Base-by-base conservation (phyloP, 805 yeast species). In the Teunomyces cretensis region DNA sequence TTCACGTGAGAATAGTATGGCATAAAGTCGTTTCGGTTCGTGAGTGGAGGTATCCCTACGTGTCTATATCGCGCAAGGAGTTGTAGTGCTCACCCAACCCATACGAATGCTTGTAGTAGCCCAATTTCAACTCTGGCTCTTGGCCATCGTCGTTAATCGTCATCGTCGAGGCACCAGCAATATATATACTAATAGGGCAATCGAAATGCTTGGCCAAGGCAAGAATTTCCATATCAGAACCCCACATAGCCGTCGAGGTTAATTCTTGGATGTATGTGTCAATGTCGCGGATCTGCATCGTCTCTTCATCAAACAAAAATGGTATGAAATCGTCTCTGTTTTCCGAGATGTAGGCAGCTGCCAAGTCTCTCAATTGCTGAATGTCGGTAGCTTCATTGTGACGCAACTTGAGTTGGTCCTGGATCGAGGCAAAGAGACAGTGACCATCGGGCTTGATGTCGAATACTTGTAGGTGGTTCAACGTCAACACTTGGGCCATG, bases 31-130 rank as follows among this genome's bases (percentile, higher is more conserved):
- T 26, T 26, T 7, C 12, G 4, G 9, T 9, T 26, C 28, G 12
- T 26, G 9, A 26, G 28, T 11, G 28, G 28, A 7, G 9, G 9
- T 8, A 19, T 16, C 33, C 31, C 14, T 14, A 8, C 14, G 12
- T 11, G 16, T 22, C 30, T 28, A 44, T 30, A 38, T 59, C 61
- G 30, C 69, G 53, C 30, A 71, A 58, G 24, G 97, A 88, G 61
- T 92, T 92, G 65, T 92, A 92, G 68, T 92, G 99, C 67, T 91
- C 98, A 22, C 99, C 99, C 17, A 92, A 75, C 0, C 97, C 94
- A 62, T 81, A 92, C 12, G 81, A 79, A 60, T 90, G 94, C 62
- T 84, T 86, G 64, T 88, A 92, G 60, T 83, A 92, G 0, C 88
- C 96, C 46, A 92, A 59, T 51, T 79, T 80, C 54, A 92, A 67